Percentiles rank a stretch among this genome's conserved stretches.
phyloP scores from a whole-genome alignment of 352 stramenopile genomes.

The Phytophthora litchii region DNA sequence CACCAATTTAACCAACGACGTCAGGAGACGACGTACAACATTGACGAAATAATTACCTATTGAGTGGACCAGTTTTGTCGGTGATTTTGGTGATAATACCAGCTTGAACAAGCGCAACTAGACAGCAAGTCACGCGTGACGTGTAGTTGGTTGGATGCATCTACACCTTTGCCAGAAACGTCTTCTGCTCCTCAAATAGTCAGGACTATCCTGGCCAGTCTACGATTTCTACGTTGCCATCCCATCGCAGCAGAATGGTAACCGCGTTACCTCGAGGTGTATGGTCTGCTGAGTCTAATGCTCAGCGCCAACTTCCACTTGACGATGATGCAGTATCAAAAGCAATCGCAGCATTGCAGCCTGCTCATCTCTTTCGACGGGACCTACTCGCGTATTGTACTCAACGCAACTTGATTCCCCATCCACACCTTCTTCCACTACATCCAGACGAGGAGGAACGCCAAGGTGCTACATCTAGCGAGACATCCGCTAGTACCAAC shows the following conservation, averaged over 20 bases:
- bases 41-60: slow-evolving; percentile 30
- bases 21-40: slow-evolving; percentile 13
- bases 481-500: slow-evolving; percentile 29
- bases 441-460: slow-evolving; percentile 68
- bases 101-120: not conserved
- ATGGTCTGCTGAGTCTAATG: slow-evolving; percentile 62
- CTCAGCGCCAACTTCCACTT: slow-evolving; percentile 26
- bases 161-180: too few species aligned
- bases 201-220: not conserved
- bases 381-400: slow-evolving; percentile 72
- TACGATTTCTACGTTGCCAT: not conserved
- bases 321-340: slow-evolving; percentile 25
- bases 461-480: slow-evolving; percentile 30
- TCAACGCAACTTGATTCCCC: slow-evolving; percentile 54
- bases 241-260: slow-evolving; percentile 5
- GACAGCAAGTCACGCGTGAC: not conserved
- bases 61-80: not conserved
- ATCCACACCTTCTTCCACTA: slow-evolving; percentile 68
- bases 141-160: too few species aligned
- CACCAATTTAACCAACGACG: slow-evolving; percentile 2
- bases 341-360: slow-evolving; percentile 26
- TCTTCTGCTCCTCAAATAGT: not conserved
- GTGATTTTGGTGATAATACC: not conserved
- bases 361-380: slow-evolving; percentile 52
- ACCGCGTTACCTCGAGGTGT: slow-evolving; percentile 30